Conservation (phyloP, 192 early-diverging fungal genomes). For the Entomortierella lignicola region DNA sequence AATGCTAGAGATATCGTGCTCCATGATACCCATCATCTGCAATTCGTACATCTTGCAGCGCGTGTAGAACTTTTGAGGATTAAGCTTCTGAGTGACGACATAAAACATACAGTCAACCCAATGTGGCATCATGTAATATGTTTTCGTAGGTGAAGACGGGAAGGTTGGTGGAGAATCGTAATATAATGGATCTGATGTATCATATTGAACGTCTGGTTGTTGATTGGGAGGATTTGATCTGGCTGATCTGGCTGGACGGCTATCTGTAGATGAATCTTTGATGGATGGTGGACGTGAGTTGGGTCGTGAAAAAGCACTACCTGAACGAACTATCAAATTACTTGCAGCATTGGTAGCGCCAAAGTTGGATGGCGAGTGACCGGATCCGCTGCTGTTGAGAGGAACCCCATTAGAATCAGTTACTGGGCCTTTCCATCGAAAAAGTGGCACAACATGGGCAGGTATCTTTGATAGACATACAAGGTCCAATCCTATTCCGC, state of each 20-base stretch:
- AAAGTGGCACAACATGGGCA: slow-evolving; percentile 89
- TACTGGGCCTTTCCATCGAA: slow-evolving; percentile 63
- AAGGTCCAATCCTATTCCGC: slow-evolving; percentile 91
- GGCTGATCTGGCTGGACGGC: slow-evolving; percentile 12
- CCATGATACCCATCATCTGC: slow-evolving; percentile 85
- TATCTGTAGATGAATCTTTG: slow-evolving; percentile 32
- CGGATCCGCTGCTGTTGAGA: slow-evolving; percentile 15
- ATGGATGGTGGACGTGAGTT: slow-evolving; percentile 27
- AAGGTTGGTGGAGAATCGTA: slow-evolving; percentile 56
- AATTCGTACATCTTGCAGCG: slow-evolving; percentile 88
- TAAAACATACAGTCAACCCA: slow-evolving; percentile 97
- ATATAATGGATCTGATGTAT: slow-evolving; percentile 62
- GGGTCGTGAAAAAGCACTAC: slow-evolving; percentile 21
- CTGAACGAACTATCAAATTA: slow-evolving; percentile 26
- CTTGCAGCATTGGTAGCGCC: slow-evolving; percentile 16
- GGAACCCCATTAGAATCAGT: slow-evolving; percentile 28
- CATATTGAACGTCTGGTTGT: slow-evolving; percentile 45
- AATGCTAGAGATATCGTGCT: slow-evolving; percentile 65
- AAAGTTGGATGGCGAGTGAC: slow-evolving; percentile 33
- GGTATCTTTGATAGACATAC: slow-evolving; percentile 91
- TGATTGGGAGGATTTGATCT: slow-evolving; percentile 22
- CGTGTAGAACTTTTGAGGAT: slow-evolving; percentile 68
- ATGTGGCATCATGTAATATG: slow-evolving; percentile 80
- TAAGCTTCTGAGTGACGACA: slow-evolving; percentile 60
- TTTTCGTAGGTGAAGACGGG: slow-evolving; percentile 38